These are phyloP conservation scores for Ploettnerulaceae sp. DNA, from an alignment of 2,329 filamentous ascomycete species.

Conservation along the genomic window DNA sequence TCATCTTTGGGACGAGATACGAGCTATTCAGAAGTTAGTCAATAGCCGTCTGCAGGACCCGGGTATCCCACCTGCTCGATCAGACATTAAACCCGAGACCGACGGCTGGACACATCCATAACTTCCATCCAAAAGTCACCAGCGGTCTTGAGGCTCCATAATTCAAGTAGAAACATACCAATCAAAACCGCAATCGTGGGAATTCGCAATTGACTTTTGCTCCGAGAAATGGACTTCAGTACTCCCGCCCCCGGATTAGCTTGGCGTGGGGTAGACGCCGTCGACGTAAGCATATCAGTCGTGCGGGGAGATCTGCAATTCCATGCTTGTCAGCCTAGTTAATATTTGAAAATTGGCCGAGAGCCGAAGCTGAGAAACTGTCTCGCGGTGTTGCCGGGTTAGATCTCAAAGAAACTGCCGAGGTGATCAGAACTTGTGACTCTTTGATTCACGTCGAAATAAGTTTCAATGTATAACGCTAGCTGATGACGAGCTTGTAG, in stretches of 20 bases:
- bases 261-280: not conserved
- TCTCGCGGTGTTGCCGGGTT: not conserved
- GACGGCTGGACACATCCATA: conserved; percentile 1
- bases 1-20: too few relatives aligned
- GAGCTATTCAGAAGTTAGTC: not conserved
- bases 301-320: conserved; percentile 3
- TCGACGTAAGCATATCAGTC: conserved; percentile 7
- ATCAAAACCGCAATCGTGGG: not conserved
- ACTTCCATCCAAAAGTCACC: too few relatives aligned
- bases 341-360: not conserved
- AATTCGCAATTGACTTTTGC: not conserved
- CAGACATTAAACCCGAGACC: not conserved
- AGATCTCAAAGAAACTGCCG: too few relatives aligned
- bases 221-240: not conserved
- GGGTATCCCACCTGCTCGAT: not conserved
- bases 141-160: not conserved
- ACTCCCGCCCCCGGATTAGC: not conserved
- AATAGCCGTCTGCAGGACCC: not conserved
- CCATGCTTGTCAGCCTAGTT: not conserved
- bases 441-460: too few relatives aligned
- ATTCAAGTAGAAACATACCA: not conserved
- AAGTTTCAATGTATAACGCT: too few relatives aligned
- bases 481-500: too few relatives aligned
- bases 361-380: not conserved
- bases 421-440: too few relatives aligned